Evolutionary conservation across 2,329 filamentous ascomycete species (phyloP), one percentile per base, ranked within the genome.

Genomic region (Metarhizium anisopliae): DNA sequence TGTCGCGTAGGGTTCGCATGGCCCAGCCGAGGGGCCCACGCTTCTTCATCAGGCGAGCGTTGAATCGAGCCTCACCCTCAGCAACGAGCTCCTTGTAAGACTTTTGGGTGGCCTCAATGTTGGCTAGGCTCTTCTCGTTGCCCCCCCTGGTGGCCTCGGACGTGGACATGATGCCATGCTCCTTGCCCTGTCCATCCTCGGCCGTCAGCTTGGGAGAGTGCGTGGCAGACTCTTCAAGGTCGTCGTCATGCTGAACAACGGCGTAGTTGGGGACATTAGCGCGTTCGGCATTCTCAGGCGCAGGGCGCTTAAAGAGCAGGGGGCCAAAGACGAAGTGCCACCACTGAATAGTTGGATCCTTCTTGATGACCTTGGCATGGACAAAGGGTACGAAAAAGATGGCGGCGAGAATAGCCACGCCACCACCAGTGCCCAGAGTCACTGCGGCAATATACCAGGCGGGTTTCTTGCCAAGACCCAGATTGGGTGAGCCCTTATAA

Each of bases 1-100:
- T 88, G 65, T 87, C 77, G 66, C 83, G 86, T 18, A 92, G 83
- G 53, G 77, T 82, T 62, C 89, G 86, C 85, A 93, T 89, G 43
- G 86, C 89, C 89, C 89, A 92, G 63, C 84, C 89, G 16, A 93
- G 77, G 53, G 86, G 87, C 32, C 88, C 86, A 2, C 74, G 73
- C 57, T 77, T 78, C 69, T 81, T 74, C 55, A 81, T 72, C 53
- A 92, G 82, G 62, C 81, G 82, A 20, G 81, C 81, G 66, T 87
- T 81, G 63, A 86, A 78, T 50, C 73, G 77, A n/a, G 75, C 77
- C 56, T 84, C 74, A 8, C 78, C 82, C 56, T 83, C 71, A 4
- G 72, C 77, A 54, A 85, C 67, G 53, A 87, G 75, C 60, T 85
- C 74, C 69, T 86, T 77, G 77, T 90, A 89, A 29, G 59, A 59